Conservation (phyloP, 2,329 filamentous ascomycete species). For the Trichophyton benhamiae region DNA sequence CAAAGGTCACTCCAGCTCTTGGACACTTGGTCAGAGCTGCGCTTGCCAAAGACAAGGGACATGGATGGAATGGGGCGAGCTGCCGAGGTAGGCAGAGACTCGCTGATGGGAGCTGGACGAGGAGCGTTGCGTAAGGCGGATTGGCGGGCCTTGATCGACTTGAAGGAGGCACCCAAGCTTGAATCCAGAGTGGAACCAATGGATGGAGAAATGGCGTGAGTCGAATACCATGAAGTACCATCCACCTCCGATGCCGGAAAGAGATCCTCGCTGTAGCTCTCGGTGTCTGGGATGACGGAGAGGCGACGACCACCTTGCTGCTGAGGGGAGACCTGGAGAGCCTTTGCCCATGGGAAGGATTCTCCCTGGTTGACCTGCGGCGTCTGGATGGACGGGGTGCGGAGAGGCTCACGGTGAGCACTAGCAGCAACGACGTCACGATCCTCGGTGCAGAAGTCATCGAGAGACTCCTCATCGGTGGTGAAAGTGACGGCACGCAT, state of each 20-base stretch:
- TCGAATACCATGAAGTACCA: conserved; percentile 62
- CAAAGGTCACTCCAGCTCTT: conserved; percentile 99
- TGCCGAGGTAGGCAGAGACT: conserved; percentile 58
- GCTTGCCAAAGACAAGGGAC: conserved; percentile 64
- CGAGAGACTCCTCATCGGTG: conserved; percentile 76
- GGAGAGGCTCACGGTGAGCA: conserved; percentile 85
- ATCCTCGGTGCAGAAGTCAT: conserved; percentile 84
- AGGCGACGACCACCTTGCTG: conserved; percentile 65
- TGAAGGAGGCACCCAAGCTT: conserved; percentile 66
- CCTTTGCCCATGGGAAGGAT: conserved; percentile 91
- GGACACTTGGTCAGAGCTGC: conserved; percentile 62
- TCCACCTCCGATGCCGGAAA: conserved; percentile 63
- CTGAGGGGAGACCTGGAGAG: conserved; percentile 62
- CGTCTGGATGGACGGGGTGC: conserved; percentile 87
- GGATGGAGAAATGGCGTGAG: conserved; percentile 64
- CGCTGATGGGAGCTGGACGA: conserved; percentile 61
- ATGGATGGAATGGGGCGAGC: conserved; percentile 53
- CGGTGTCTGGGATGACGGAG: conserved; percentile 68
- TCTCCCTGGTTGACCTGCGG: conserved; percentile 63
- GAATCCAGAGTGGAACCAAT: conserved; percentile 77
- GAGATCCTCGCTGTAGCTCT: conserved; percentile 70
- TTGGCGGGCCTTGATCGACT: conserved; percentile 49
- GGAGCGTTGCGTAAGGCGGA: conserved; percentile 36
- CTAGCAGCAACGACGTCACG: conserved; percentile 62
- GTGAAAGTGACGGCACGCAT: conserved; percentile 79